Base-by-base conservation (phyloP, 768 basidiomycete genomes). In the Inosperma sp. region DNA sequence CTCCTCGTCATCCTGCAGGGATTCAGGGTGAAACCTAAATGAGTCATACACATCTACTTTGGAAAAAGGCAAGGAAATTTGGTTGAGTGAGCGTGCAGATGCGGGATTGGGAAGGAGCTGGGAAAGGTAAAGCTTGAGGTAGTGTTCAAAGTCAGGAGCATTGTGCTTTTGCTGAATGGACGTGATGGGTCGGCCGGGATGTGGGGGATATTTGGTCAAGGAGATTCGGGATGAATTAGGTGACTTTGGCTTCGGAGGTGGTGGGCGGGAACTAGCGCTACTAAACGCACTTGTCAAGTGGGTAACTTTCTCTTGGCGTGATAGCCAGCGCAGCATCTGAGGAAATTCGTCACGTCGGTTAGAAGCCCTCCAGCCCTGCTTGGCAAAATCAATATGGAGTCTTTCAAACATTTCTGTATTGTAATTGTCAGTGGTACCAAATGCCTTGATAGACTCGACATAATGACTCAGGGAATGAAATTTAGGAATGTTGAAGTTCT, bases 321-420 rank as follows among this genome's bases (percentile, higher is more conserved):
- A 55, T 0, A 76, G 56, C 67, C 68, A 72, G 4, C 8, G 27
- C 0, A 63, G 65, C 74, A 76, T 76, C 46, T 74, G 73, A 4
- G 57, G 53, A 51, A 60, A 57, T 29, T 60, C 62, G 23, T 69
- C 60, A 9, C 58, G 37, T 31, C 52, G 54, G 37, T 69, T 68
- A 8, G 59, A 56, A 1, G 62, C 62, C 23, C 57, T 19, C 37
- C 57, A 66, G 1, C 56, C 65, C 0, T 62, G 25, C 48, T 75
- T 76, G 5, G 71, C 64, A 34, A 64, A 68, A 54, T 74, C 62
- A 27, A 73, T 74, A 37, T 74, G 74, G 0, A 73, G 55, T 1
- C 64, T 59, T 52, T 72, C 67, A 14, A 60, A 61, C 2, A 52
- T 43, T 33, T 73, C 31, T 45, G 13, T 47, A 14, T 50, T 50